Conservation (phyloP, 495 filamentous ascomycete genomes). For the Saxophila tyrrhenica region DNA sequence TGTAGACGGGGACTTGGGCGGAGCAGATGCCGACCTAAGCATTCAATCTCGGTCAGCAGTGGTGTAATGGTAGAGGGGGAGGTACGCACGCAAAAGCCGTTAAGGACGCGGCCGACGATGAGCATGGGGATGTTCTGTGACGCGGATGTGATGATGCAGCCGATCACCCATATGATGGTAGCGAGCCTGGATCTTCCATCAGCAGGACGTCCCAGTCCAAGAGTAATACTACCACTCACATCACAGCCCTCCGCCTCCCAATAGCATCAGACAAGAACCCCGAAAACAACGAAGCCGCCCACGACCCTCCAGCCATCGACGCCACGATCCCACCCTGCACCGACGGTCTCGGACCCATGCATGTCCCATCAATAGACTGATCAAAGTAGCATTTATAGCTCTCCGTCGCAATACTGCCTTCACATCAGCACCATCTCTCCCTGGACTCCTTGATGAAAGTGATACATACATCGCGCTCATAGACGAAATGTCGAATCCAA, state of each 20-base stretch:
- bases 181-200: not conserved
- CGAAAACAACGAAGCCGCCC: conserved; percentile 53
- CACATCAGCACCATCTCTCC: not conserved
- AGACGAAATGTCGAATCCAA: conserved; percentile 70
- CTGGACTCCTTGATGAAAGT: not conserved
- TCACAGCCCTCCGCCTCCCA: conserved; percentile 54
- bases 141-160: conserved; percentile 55
- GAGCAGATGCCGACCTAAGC: conserved; percentile 67
- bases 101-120: conserved; percentile 59
- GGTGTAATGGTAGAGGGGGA: too few relatives aligned
- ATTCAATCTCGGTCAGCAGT: too few relatives aligned
- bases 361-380: conserved; percentile 14
- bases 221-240: conserved; percentile 29
- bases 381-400: conserved; percentile 25
- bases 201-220: not conserved
- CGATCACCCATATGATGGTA: conserved; percentile 29
- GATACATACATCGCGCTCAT: conserved; percentile 52
- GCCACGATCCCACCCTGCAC: conserved; percentile 29
- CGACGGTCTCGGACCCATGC: conserved; percentile 19
- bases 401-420: conserved; percentile 26
- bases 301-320: conserved; percentile 65
- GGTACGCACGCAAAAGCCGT: conserved; percentile 57
- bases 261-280: conserved; percentile 53
- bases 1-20: conserved; percentile 65
- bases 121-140: conserved; percentile 64